Conservation (phyloP, 208 protist genomes). For the Cochliopodium minus region DNA sequence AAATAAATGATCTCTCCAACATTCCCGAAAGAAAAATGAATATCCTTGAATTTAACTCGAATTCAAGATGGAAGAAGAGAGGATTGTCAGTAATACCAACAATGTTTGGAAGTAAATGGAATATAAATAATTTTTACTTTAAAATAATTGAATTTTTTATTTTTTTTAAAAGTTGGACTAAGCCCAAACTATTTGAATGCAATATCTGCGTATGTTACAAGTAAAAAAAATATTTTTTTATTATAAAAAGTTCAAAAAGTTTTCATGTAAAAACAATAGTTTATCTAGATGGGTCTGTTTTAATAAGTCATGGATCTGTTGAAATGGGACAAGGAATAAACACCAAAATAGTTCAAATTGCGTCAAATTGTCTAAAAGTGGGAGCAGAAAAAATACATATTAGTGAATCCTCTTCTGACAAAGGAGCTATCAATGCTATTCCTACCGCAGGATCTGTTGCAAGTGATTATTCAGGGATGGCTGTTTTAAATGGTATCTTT, state of each 20-base stretch:
- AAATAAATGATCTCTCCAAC: slow-evolving; percentile 6
- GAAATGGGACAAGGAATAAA: slow-evolving; percentile 47
- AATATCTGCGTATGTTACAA: slow-evolving; percentile 19
- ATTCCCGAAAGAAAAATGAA: slow-evolving; percentile 7
- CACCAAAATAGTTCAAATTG: slow-evolving; percentile 40
- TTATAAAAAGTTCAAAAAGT: no score
- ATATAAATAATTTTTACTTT: no score
- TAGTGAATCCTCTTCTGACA: slow-evolving; percentile 34
- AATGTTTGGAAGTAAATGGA: slow-evolving; percentile 71
- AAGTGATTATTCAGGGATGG: not conserved
- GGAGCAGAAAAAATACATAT: slow-evolving; percentile 24
- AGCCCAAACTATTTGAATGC: slow-evolving; percentile 46
- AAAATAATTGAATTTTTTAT: no score
- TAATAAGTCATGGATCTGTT: slow-evolving; percentile 40
- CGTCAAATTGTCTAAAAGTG: slow-evolving; percentile 28
- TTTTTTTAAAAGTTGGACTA: no score
- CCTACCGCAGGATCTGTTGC: slow-evolving; percentile 20
- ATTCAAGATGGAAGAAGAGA: slow-evolving; percentile 48
- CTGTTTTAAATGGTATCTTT: no score
- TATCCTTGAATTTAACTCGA: slow-evolving; percentile 41
- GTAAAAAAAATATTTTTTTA: no score
- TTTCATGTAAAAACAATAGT: no score
- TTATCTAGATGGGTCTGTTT: slow-evolving; percentile 41
- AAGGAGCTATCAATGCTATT: slow-evolving; percentile 39
- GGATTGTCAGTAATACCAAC: slow-evolving; percentile 48